Conservation (phyloP, 306 rosid genomes). For the Trifolium fragiferum region DNA sequence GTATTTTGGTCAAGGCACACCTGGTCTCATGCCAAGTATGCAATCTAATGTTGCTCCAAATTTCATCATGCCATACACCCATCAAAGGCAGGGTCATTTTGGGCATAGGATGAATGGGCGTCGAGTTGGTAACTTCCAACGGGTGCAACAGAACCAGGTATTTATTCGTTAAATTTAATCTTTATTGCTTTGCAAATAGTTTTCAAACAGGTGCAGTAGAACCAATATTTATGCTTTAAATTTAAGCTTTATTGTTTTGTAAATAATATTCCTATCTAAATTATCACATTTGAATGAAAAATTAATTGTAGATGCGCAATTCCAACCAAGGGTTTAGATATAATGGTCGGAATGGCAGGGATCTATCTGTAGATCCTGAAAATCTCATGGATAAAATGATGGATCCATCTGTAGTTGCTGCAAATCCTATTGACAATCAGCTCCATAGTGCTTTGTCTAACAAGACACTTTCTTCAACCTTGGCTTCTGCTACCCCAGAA, state of each 20-base stretch:
- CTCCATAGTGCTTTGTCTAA: slow-evolving; percentile 56
- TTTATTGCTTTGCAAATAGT: not conserved
- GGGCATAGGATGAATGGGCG: slow-evolving; percentile 63
- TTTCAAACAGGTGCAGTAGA: slow-evolving; percentile 59
- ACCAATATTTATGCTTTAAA: slow-evolving; percentile 50
- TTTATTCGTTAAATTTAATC: slow-evolving; percentile 5
- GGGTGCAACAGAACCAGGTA: slow-evolving; percentile 67
- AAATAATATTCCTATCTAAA: not conserved
- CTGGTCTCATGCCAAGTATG: slow-evolving; percentile 74
- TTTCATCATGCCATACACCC: slow-evolving; percentile 71
- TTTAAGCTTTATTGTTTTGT: not conserved
- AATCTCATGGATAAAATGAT: slow-evolving; percentile 52
- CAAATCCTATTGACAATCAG: slow-evolving; percentile 50
- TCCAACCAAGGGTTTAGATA: slow-evolving; percentile 71
- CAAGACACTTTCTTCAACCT: slow-evolving; percentile 60
- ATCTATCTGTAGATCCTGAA: slow-evolving; percentile 54
- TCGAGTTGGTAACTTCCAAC: slow-evolving; percentile 65
- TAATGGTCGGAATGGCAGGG: slow-evolving; percentile 58
- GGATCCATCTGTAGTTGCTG: slow-evolving; percentile 51
- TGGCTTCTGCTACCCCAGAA: slow-evolving; percentile 78
- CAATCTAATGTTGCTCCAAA: slow-evolving; percentile 75
- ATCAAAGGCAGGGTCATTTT: slow-evolving; percentile 73
- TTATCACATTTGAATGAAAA: not conserved
- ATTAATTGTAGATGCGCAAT: slow-evolving; percentile 52
- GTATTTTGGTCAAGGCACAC: slow-evolving; percentile 70